Conservation (phyloP, 306 rosid genomes). For the Luffa acutangula region DNA sequence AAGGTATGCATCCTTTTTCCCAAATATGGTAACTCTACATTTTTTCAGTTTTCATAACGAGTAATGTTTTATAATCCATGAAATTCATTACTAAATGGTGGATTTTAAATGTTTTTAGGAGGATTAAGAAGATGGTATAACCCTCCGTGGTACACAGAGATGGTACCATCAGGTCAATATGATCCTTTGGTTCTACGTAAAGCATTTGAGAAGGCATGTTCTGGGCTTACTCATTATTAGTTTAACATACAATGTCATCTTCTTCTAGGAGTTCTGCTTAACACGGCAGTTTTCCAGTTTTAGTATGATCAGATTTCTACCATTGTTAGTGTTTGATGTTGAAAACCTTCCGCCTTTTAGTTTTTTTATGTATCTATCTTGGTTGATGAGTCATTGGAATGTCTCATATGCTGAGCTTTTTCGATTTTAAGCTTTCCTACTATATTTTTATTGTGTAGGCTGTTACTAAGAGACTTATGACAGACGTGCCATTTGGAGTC, state of each 20-base stretch:
- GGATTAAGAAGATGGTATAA: conserved; percentile 88
- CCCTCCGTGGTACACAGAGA: conserved; percentile 74
- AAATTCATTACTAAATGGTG: conserved; percentile 2
- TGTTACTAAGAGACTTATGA: conserved; percentile 89
- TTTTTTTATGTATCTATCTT: not conserved
- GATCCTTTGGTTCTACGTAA: conserved; percentile 51
- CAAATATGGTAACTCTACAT: not conserved
- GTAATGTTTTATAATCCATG: not conserved
- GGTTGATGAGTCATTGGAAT: not conserved
- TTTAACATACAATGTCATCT: not conserved
- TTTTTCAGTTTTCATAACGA: not conserved
- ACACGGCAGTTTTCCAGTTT: not conserved
- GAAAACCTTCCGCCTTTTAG: not conserved
- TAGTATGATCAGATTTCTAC: not conserved
- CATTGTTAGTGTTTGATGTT: not conserved
- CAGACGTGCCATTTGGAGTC: conserved; percentile 96
- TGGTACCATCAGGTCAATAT: conserved; percentile 63
- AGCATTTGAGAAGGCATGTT: conserved; percentile 72
- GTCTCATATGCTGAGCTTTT: conserved; percentile 1
- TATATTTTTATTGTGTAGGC: conserved; percentile 46
- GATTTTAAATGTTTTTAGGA: conserved; percentile 36
- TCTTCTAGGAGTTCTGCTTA: not conserved
- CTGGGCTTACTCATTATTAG: not conserved
- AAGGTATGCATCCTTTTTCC: conserved; percentile 34
- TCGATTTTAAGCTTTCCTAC: conserved; percentile 1